Evolutionary conservation across 345 rosid species (phyloP).

Genomic region (Rubroshorea leprosula): DNA sequence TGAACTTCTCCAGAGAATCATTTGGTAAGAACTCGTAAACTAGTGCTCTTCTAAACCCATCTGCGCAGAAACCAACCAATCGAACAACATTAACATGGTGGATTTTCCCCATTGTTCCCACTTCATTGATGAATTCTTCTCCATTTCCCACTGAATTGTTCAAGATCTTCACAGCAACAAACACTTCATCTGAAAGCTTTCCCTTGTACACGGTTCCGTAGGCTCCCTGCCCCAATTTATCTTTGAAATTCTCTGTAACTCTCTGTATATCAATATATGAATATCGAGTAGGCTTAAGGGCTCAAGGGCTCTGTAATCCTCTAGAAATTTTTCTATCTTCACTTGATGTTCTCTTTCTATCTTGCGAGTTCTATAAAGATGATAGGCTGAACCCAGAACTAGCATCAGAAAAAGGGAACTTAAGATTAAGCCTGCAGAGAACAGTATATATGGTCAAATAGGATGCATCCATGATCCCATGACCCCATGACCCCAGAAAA

Average conservation of each 20-base stretch:
- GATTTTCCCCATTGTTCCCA: conserved; percentile 19
- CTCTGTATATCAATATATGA: conserved; percentile 10
- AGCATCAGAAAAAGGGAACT: background rate
- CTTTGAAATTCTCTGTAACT: conserved; percentile 4
- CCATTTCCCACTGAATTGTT: conserved; percentile 13
- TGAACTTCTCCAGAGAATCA: conserved; percentile 19
- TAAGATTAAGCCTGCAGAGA: conserved; percentile 1
- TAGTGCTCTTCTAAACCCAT: conserved; percentile 12
- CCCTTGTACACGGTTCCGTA: conserved; percentile 27
- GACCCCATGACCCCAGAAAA: background rate
- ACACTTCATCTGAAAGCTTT: conserved; percentile 15
- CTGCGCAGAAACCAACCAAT: conserved; percentile 19
- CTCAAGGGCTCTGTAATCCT: conserved; percentile 16
- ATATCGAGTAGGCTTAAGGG: conserved; percentile 21
- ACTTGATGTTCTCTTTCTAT: conserved; percentile 4
- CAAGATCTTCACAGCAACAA: conserved; percentile 26
- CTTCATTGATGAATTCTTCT: conserved; percentile 27
- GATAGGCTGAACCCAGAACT: background rate
- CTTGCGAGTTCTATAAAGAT: background rate
- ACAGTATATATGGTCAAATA: background rate
- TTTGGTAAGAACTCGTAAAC: conserved; percentile 18
- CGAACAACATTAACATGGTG: conserved; percentile 20
- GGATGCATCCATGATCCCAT: background rate
- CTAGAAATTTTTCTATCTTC: conserved; percentile 18
- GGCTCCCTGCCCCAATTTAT: conserved; percentile 27